Evolutionary conservation across 306 rosid genomes (phyloP).

Genomic region (Mimosa pudica): DNA sequence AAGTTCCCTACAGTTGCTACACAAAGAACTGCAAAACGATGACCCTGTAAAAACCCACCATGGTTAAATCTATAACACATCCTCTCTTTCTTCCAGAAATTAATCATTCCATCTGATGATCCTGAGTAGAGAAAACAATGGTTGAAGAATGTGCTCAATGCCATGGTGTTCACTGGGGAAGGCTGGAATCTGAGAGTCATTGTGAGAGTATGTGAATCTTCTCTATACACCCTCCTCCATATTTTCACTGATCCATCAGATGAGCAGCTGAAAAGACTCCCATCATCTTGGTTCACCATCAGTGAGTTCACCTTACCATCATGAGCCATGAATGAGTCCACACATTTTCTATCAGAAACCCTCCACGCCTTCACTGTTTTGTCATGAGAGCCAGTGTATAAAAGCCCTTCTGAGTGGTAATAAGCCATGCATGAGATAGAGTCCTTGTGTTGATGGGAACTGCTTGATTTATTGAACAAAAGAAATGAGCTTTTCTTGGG

Average conservation of each 20-base stretch:
- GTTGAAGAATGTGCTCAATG: conserved; percentile 49
- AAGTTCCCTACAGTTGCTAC: conserved; percentile 63
- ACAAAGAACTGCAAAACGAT: conserved; percentile 64
- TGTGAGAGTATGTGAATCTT: conserved; percentile 71
- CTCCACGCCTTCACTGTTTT: conserved; percentile 66
- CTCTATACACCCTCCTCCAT: conserved; percentile 75
- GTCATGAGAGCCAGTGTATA: conserved; percentile 70
- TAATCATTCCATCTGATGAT: conserved; percentile 53
- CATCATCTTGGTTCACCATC: conserved; percentile 74
- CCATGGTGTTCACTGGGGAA: conserved; percentile 58
- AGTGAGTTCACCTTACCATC: conserved; percentile 55
- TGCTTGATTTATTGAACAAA: conserved; percentile 35
- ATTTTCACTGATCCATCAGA: conserved; percentile 69
- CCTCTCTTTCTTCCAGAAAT: conserved; percentile 73
- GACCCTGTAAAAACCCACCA: conserved; percentile 76
- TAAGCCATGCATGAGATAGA: conserved; percentile 67
- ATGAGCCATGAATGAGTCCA: conserved; percentile 65
- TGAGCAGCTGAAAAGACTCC: conserved; percentile 74
- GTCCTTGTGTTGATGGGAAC: conserved; percentile 51
- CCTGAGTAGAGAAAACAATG: conserved; percentile 66
- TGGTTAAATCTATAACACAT: conserved; percentile 64
- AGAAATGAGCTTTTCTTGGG: conserved; percentile 52
- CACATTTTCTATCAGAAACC: conserved; percentile 50
- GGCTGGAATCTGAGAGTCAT: conserved; percentile 64
- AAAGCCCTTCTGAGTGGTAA: conserved; percentile 66